Base-by-base conservation (phyloP, 371 early-diverging fungal genomes). In the Antonospora locustae region DNA sequence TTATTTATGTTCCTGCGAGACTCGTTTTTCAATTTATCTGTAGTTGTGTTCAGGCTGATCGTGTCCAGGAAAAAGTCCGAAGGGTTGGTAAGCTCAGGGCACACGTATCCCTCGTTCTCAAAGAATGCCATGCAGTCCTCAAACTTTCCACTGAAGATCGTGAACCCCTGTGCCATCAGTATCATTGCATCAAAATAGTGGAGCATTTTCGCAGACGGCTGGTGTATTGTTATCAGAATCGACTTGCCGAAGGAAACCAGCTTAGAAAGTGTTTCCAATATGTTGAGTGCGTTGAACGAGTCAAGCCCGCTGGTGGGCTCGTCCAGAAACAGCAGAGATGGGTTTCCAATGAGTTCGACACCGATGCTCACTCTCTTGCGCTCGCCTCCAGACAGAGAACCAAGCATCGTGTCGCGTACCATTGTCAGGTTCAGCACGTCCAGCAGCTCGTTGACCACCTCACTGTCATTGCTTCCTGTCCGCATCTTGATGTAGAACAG, bases 151-250 rank as follows among this genome's bases (percentile, higher is more conserved):
- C 69, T 50, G n/a, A 55, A 67, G 6, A 67, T 20, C 27, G 55
- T 22, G 4, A 20, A 36, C 0, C 82, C 84, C 30, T 71, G 63
- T 16, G 84, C 81, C 39, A 93, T 75, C 22, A 93, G 73, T 7
- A 90, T 70, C 6, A 90, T 72, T 22, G 81, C 79, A 71, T 89
- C 87, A 75, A 93, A 88, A 54, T 85, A 70, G 14, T 81, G 76
- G 40, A 84, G 84, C 45, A 91, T 87, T 55, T 90, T 84, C 11
- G 83, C 81, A 9, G 90, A 79, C 2, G 94, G 94, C 63, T 90
- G 93, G 65, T 93, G 91, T 28, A 90, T 87, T 6, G 87, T 87
- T 63, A 85, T 83, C 3, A 90, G 76, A 19, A 93, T 80, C 0
- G 90, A 90, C 19, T 87, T 81, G 38, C 84, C 82, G 56, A 81